Conservation (phyloP, 176 grass and related monocot genomes). For the Triticum dicoccoides region DNA sequence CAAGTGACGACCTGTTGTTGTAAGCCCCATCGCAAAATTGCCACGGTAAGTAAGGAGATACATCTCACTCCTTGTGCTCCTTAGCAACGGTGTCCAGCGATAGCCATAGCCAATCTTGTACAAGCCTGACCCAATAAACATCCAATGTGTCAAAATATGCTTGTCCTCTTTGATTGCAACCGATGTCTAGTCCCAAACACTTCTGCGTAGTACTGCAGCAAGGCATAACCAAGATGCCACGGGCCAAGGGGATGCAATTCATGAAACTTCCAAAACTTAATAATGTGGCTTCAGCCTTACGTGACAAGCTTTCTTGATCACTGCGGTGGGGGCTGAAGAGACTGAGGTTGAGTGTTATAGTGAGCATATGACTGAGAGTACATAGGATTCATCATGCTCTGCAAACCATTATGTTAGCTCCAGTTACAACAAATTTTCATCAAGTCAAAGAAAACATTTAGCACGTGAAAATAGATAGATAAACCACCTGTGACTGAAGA, state of each 20-base stretch:
- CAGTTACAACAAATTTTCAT: not conserved
- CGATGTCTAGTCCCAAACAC: conserved; percentile 28
- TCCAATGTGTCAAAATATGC: conserved; percentile 36
- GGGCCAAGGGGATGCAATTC: conserved; percentile 60
- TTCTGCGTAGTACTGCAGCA: conserved; percentile 36
- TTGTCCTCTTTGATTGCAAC: conserved; percentile 35
- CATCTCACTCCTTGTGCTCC: conserved; percentile 31
- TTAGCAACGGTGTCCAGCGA: conserved; percentile 27
- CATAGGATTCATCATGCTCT: conserved; percentile 81
- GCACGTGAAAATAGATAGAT: conserved; percentile 1
- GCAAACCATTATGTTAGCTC: conserved; percentile 30
- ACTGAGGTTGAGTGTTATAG: conserved; percentile 92
- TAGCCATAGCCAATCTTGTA: conserved; percentile 49
- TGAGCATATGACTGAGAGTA: conserved; percentile 90
- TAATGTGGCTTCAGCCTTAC: conserved; percentile 54
- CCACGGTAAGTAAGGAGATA: conserved; percentile 43
- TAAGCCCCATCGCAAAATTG: conserved; percentile 31
- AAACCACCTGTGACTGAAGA: conserved; percentile 90
- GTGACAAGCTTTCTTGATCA: conserved; percentile 49
- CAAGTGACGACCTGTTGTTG: conserved; percentile 27
- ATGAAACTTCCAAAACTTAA: conserved; percentile 50
- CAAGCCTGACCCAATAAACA: conserved; percentile 29
- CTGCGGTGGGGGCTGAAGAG: conserved; percentile 75
- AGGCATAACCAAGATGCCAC: conserved; percentile 60
- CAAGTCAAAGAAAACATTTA: not conserved